A percentile compares a stretch with the other conserved stretches of the same genome.
Conservation (phyloP, 805 yeast species). For the Suhomyces xylopsoci region DNA sequence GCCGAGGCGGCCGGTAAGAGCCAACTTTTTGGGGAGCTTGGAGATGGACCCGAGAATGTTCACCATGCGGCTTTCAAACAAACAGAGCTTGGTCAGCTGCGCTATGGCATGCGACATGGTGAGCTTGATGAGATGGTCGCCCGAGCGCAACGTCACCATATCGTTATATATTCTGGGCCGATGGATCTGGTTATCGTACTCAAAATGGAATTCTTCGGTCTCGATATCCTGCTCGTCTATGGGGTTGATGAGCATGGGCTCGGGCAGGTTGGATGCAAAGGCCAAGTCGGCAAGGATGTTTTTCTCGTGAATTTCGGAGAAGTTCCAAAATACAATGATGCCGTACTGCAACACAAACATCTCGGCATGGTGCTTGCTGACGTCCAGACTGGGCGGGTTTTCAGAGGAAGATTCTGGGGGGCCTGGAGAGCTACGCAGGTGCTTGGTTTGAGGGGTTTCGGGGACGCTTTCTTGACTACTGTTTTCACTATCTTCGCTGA, state of each 20-base stretch:
- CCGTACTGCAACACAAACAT: slow-evolving; percentile 89
- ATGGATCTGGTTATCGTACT: slow-evolving; percentile 60
- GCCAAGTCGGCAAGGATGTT: slow-evolving; percentile 88
- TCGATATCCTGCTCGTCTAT: slow-evolving; percentile 87
- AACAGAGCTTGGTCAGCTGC: slow-evolving; percentile 86
- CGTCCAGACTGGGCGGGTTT: slow-evolving; percentile 23
- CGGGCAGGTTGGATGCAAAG: slow-evolving; percentile 51
- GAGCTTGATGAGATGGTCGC: slow-evolving; percentile 88
- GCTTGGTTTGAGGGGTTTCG: slow-evolving; percentile 12
- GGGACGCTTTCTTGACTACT: neutral
- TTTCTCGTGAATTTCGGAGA: slow-evolving; percentile 87
- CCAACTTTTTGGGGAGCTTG: slow-evolving; percentile 84
- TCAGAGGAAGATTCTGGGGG: neutral
- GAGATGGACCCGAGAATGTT: slow-evolving; percentile 79
- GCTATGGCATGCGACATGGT: slow-evolving; percentile 97
- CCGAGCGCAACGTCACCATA: slow-evolving; percentile 84
- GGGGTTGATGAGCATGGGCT: slow-evolving; percentile 62
- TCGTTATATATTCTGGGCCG: slow-evolving; percentile 85
- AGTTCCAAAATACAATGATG: slow-evolving; percentile 97
- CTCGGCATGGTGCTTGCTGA: slow-evolving; percentile 70
- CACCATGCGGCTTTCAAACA: slow-evolving; percentile 90
- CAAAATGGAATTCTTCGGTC: slow-evolving; percentile 81
- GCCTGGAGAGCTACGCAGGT: neutral
- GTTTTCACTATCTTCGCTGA: slow-evolving; percentile 10
- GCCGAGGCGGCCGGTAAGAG: slow-evolving; percentile 85